Base-by-base conservation (phyloP, 129 eudicot species). In the Lactuca sativa region DNA sequence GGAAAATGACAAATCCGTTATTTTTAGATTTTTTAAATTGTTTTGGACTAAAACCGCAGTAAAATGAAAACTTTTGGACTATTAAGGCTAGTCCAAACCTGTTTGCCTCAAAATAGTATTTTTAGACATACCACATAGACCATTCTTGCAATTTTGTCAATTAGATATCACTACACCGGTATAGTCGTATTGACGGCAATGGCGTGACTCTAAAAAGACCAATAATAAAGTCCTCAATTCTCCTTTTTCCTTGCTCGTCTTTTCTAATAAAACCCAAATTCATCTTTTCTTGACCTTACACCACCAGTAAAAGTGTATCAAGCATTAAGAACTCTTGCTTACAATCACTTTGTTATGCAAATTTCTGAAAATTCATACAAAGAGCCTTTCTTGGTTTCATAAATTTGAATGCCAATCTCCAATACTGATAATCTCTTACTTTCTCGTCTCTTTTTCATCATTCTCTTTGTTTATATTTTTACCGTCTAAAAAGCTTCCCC, bases 181-280 rank as follows among this genome's bases (percentile, higher is more conserved):
- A 49, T 4, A 38, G 4, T 33, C 21, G 16, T 58, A 48, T 43
- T 58, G 36, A 66, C 43, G 38, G 48, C 41, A 69, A 69, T 69
- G 71, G 76, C 76, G 76, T 77, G 81, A 77, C 32, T 56, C 75
- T 77, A 53, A 77, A 77, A 77, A 77, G 81, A 16, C 58, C 49
- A 41, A 14, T 59, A 17, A 56, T 16, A 56, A 59, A 56, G 60
- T 17, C 53, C 66, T 33, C 15, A 18, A 37, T 9, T 49, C 31
- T 15, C 56, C 69, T 76, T 76, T 31, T 61, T 4, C 58, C 69
- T 54, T 76, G 70, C 70, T 69, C 36, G 75, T 69, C 75, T 68
- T 41, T 41, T 62, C 74, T 61, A 67, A 69, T 53, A 41, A 48
- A 70, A 74, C 78, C 73, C 73, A 66, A 56, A 30, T 74, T 66